Conservation (phyloP, 2,329 filamentous ascomycete species). For the Fusarium burgessii region DNA sequence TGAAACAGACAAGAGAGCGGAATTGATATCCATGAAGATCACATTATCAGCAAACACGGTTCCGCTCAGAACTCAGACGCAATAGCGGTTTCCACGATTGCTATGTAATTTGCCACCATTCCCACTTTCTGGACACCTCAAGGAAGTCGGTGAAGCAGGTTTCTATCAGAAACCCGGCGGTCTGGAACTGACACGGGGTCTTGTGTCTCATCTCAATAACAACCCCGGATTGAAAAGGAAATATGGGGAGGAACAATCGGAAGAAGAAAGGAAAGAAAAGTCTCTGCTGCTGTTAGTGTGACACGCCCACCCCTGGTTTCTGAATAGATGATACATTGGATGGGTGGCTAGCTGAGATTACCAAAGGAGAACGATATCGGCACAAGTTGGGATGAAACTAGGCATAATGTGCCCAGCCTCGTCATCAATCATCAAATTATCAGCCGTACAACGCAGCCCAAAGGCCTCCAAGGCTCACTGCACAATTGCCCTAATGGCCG, state of each 20-base stretch:
- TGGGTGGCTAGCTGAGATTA: background rate
- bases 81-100: slow-evolving; percentile 14
- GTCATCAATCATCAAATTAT: slow-evolving; percentile 15
- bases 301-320: slow-evolving; percentile 14
- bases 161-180: slow-evolving; percentile 35
- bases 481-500: slow-evolving; percentile 35
- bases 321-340: background rate
- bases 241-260: slow-evolving; percentile 22
- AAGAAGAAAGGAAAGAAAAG: slow-evolving; percentile 29
- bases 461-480: background rate
- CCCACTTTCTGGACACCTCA: slow-evolving; percentile 14
- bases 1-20: slow-evolving; percentile 8
- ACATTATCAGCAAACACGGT: slow-evolving; percentile 12
- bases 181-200: slow-evolving; percentile 37
- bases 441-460: background rate
- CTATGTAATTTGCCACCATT: slow-evolving; percentile 40
- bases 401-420: slow-evolving; percentile 17
- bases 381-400: slow-evolving; percentile 14
- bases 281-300: slow-evolving; percentile 19
- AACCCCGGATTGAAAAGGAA: slow-evolving; percentile 42
- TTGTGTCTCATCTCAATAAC: slow-evolving; percentile 14
- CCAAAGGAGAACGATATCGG: slow-evolving; percentile 2
- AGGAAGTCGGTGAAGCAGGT: slow-evolving; percentile 43
- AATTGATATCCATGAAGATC: slow-evolving; percentile 27
- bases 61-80: slow-evolving; percentile 15